phyloP scores from a whole-genome alignment of 2,329 filamentous ascomycete species.

The Zymoseptoria tritici region DNA sequence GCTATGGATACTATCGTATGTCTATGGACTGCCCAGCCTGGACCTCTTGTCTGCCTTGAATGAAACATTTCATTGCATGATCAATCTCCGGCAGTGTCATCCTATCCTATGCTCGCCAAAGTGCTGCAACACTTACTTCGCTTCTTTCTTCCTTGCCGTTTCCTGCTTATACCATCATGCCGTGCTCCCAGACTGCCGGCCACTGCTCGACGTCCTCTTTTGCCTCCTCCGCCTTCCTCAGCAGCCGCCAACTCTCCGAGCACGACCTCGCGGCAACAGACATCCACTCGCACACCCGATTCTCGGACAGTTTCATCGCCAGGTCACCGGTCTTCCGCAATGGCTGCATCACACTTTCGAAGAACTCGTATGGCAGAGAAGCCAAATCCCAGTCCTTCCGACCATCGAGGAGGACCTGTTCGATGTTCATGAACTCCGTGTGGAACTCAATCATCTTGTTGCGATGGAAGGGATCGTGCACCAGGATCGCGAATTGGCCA shows the following conservation, averaged over 20 bases:
- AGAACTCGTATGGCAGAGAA: neutral
- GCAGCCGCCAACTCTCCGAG: neutral
- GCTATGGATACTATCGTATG: no score
- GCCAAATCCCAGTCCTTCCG: neutral
- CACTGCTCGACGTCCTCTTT: neutral
- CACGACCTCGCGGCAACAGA: neutral
- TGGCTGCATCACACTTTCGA: neutral
- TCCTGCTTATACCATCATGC: no score
- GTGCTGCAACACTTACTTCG: no score
- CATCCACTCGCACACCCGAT: neutral
- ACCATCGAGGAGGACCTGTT: neutral
- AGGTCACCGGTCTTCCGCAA: neutral
- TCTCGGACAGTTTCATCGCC: neutral
- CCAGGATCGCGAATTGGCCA: neutral
- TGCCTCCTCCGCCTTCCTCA: neutral
- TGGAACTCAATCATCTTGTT: neutral
- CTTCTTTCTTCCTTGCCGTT: no score
- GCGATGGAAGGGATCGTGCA: neutral
- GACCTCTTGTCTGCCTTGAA: no score
- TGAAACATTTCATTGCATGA: no score
- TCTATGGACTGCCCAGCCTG: no score
- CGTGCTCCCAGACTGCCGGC: neutral
- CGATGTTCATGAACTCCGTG: neutral
- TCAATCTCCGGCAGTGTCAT: no score
- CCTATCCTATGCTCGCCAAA: no score